phyloP scores from a whole-genome alignment of 2,329 filamentous ascomycete genomes.

The Pseudocercospora fuligena region DNA sequence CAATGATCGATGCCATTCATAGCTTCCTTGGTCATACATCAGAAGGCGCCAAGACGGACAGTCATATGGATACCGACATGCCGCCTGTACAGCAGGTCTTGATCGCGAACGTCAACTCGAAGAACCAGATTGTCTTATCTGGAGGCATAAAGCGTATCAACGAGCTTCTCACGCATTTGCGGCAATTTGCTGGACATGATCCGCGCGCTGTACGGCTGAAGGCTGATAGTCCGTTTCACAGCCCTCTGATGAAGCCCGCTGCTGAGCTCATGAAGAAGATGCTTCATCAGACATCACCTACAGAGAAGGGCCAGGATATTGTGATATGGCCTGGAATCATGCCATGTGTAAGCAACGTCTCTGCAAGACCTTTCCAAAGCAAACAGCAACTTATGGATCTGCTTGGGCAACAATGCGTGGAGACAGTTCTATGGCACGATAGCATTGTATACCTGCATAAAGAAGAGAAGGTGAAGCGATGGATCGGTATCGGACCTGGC shows the following conservation, averaged over 20 bases:
- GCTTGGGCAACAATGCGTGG: slow-evolving; percentile 79
- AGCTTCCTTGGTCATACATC: slow-evolving; percentile 75
- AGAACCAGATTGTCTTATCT: slow-evolving; percentile 93
- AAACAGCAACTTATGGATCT: slow-evolving; percentile 77
- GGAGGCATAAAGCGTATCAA: slow-evolving; percentile 83
- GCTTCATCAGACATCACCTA: slow-evolving; percentile 61
- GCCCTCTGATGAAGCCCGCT: slow-evolving; percentile 86
- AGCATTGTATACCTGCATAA: slow-evolving; percentile 89
- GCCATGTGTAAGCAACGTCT: slow-evolving; percentile 85
- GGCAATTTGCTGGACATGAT: slow-evolving; percentile 90
- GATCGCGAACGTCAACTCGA: slow-evolving; percentile 93
- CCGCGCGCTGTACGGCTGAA: slow-evolving; percentile 85
- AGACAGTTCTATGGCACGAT: slow-evolving; percentile 94
- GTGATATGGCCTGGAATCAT: slow-evolving; percentile 75
- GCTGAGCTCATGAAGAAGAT: slow-evolving; percentile 73
- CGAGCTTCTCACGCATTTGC: slow-evolving; percentile 78
- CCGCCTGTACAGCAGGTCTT: slow-evolving; percentile 84
- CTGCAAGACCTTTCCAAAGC: slow-evolving; percentile 74
- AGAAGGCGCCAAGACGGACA: slow-evolving; percentile 70
- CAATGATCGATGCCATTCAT: slow-evolving; percentile 73
- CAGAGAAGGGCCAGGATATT: slow-evolving; percentile 64
- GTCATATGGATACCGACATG: slow-evolving; percentile 60
- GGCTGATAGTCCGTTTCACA: slow-evolving; percentile 89
- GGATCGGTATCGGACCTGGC: slow-evolving; percentile 91
- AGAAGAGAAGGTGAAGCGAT: slow-evolving; percentile 77